These are phyloP conservation scores for Closterium sp. DNA, from an alignment of 139 green algal species.

Conservation along the genomic window DNA sequence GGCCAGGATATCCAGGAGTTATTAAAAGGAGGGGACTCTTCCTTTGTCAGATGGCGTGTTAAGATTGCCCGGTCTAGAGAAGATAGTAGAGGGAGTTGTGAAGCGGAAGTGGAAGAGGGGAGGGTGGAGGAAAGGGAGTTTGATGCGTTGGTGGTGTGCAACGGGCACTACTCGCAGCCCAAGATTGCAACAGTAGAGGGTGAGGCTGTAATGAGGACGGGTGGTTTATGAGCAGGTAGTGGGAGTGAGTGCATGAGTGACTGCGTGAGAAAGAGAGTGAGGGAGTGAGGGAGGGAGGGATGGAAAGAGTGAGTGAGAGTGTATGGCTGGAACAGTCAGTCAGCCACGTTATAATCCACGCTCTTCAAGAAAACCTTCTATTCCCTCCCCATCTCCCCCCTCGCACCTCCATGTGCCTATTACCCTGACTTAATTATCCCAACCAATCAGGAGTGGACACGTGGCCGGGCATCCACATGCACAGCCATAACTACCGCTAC, in stretches of 20 bases:
- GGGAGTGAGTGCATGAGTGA: no score
- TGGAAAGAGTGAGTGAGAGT: no score
- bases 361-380: no score
- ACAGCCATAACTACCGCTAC: conserved; percentile 69
- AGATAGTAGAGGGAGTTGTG: not conserved
- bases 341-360: no score
- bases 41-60: not conserved
- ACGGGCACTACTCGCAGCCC: conserved; percentile 81
- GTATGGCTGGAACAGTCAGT: not conserved
- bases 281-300: no score
- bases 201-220: not conserved
- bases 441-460: conserved; percentile 17
- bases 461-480: conserved; percentile 67
- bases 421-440: not conserved
- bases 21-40: not conserved
- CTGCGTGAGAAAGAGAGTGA: not conserved
- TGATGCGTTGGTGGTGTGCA: conserved; percentile 80
- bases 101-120: not conserved
- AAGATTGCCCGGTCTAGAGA: not conserved
- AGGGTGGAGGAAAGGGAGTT: conserved; percentile 51
- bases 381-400: no score
- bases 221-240: no score
- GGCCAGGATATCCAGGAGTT: not conserved
- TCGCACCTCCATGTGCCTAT: not conserved
- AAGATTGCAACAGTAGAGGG: conserved; percentile 49